Evolutionary conservation across 2,329 filamentous ascomycete genomes (phyloP).

Genomic region (Colletotrichum sp.): DNA sequence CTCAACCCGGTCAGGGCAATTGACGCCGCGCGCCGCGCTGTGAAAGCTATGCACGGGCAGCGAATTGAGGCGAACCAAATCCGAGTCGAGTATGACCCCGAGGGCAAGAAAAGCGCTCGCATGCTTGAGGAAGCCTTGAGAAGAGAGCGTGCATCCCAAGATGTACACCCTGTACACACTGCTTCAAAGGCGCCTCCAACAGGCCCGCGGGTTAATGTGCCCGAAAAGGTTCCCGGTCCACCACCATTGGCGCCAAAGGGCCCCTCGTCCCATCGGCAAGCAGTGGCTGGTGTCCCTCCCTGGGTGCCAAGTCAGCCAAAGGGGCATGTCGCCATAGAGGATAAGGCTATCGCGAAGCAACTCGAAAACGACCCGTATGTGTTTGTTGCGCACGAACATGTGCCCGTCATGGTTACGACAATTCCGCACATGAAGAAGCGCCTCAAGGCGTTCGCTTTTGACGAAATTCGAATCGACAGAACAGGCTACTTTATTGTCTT

Average conservation of each 20-base stretch:
- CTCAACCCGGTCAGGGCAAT: constrained; percentile 68
- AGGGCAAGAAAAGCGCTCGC: constrained; percentile 80
- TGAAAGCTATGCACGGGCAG: constrained; percentile 77
- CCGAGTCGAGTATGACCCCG: constrained; percentile 86
- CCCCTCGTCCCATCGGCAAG: constrained; percentile 64
- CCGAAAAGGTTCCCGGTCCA: constrained; percentile 61
- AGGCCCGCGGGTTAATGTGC: constrained; percentile 36
- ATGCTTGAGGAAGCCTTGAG: constrained; percentile 79
- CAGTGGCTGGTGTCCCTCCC: constrained; percentile 28
- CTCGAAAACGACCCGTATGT: constrained; percentile 86
- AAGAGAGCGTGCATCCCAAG: constrained; percentile 58
- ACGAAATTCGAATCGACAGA: constrained; percentile 82
- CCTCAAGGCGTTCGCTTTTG: constrained; percentile 81
- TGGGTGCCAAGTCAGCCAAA: constrained; percentile 51
- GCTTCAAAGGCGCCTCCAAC: constrained; percentile 37
- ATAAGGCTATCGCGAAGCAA: constrained; percentile 68
- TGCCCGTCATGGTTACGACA: constrained; percentile 85
- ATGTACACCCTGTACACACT: constrained; percentile 25
- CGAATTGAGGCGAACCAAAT: constrained; percentile 80
- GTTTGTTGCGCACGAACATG: constrained; percentile 84
- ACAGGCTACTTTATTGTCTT: constrained; percentile 95
- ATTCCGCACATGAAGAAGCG: constrained; percentile 90
- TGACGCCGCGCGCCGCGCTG: constrained; percentile 81
- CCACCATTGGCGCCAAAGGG: constrained; percentile 89
- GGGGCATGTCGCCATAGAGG: constrained; percentile 64